A percentile compares a stretch with the other conserved stretches of the same genome.
Evolutionary conservation across 1,139 yeast species (phyloP).

Genomic region (Kazachstania sp.): DNA sequence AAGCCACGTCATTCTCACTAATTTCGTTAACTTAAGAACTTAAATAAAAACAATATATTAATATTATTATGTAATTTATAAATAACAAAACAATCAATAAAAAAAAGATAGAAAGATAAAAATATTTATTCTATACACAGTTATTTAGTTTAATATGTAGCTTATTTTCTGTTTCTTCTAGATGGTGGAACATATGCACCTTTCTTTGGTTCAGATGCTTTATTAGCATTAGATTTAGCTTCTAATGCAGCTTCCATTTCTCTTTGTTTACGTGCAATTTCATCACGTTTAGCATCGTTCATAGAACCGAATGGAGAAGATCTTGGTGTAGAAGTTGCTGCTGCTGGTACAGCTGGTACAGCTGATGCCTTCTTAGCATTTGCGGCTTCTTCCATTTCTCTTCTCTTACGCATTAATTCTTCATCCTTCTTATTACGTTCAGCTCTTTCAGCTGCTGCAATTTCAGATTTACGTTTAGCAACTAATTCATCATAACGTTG

Average conservation of each 20-base stretch:
- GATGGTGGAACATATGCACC: slow-evolving; percentile 7
- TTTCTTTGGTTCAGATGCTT: slow-evolving; percentile 27
- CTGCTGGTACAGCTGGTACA: slow-evolving; percentile 9
- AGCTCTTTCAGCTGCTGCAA: slow-evolving; percentile 35
- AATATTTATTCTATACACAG: too few species aligned
- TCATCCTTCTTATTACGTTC: slow-evolving; percentile 36
- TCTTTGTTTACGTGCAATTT: slow-evolving; percentile 33
- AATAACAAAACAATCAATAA: neutral
- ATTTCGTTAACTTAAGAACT: neutral
- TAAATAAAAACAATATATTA: too few species aligned
- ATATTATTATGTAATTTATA: too few species aligned
- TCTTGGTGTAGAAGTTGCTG: slow-evolving; percentile 14
- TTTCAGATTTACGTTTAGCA: slow-evolving; percentile 34
- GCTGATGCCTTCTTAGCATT: slow-evolving; percentile 16
- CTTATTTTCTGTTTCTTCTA: slow-evolving; percentile 5
- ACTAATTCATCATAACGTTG: slow-evolving; percentile 33
- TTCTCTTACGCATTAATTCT: slow-evolving; percentile 30
- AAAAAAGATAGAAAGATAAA: neutral
- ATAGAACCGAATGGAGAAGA: slow-evolving; percentile 5
- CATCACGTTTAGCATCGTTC: slow-evolving; percentile 24
- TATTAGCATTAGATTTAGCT: slow-evolving; percentile 4
- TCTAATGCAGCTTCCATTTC: slow-evolving; percentile 37
- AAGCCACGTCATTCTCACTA: neutral
- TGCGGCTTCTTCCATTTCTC: slow-evolving; percentile 37
- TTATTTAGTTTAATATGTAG: too few species aligned